Conservation (phyloP, 2,329 filamentous ascomycete species). For the Aurifilum marmelostoma region DNA sequence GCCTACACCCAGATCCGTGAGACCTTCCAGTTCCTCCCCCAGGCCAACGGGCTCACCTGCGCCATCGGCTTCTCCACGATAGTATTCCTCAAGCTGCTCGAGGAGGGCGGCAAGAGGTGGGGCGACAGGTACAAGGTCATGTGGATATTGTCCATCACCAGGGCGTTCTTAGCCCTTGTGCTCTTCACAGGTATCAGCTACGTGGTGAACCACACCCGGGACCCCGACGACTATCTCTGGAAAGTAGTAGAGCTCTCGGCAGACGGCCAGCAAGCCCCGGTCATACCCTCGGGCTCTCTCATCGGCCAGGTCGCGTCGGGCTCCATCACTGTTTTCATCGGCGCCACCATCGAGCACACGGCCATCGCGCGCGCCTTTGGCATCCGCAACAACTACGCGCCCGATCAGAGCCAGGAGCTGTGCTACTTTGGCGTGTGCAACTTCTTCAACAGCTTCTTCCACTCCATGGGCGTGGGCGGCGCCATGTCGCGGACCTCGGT, state of each 20-base stretch:
- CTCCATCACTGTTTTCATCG: constrained; percentile 64
- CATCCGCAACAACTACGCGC: constrained; percentile 63
- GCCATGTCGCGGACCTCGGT: constrained; percentile 71
- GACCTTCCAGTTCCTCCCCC: constrained; percentile 58
- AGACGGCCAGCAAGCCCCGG: constrained; percentile 55
- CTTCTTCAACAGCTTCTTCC: constrained; percentile 67
- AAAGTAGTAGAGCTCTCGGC: constrained; percentile 60
- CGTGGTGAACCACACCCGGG: constrained; percentile 58
- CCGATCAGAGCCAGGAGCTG: constrained; percentile 68
- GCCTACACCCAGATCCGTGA: constrained; percentile 62
- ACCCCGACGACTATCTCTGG: constrained; percentile 52
- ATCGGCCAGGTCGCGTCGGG: constrained; percentile 57
- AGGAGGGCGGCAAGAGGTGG: constrained; percentile 62
- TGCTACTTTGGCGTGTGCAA: constrained; percentile 66
- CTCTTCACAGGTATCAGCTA: constrained; percentile 68
- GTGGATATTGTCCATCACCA: constrained; percentile 62
- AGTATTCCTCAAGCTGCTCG: constrained; percentile 57
- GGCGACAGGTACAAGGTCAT: constrained; percentile 60
- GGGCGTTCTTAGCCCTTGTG: constrained; percentile 63
- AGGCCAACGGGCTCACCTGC: constrained; percentile 61
- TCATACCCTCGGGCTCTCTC: constrained; percentile 49
- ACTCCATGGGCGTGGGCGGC: constrained; percentile 65
- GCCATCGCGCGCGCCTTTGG: constrained; percentile 68
- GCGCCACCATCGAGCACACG: constrained; percentile 64
- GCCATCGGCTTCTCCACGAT: constrained; percentile 63